Evolutionary conservation across 2,329 filamentous ascomycete species (phyloP).

Genomic region (Zopfia rhizophila): DNA sequence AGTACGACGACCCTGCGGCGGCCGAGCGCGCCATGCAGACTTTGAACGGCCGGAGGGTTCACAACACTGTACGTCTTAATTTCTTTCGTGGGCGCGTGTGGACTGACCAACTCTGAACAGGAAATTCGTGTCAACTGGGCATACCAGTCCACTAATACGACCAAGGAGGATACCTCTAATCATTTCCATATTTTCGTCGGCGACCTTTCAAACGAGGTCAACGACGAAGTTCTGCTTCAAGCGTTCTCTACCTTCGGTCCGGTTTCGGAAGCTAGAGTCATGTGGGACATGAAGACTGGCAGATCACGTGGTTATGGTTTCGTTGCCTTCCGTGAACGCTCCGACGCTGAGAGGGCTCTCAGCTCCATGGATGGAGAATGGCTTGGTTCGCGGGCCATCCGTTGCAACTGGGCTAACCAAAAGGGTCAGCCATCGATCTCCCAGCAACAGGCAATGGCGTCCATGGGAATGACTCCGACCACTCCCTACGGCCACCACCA

Average conservation of each 20-base stretch:
- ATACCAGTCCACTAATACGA: conserved; percentile 93
- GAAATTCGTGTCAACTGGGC: conserved; percentile 99
- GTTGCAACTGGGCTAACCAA: conserved; percentile 99
- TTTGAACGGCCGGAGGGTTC: conserved; percentile 92
- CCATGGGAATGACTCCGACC: conserved; percentile 98
- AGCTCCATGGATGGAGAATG: conserved; percentile 99
- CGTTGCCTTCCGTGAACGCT: conserved; percentile 93
- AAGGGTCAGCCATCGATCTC: conserved; percentile 99
- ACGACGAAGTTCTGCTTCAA: conserved; percentile 92
- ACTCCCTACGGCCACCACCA: conserved; percentile 97
- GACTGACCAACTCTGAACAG: conserved; percentile 62
- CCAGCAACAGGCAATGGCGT: conserved; percentile 95
- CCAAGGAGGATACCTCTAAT: conserved; percentile 96
- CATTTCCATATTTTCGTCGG: conserved; percentile 99
- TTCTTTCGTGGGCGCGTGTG: not conserved
- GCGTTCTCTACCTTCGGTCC: conserved; percentile 96
- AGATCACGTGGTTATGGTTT: conserved; percentile 97
- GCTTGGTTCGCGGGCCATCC: conserved; percentile 96
- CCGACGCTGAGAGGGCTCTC: conserved; percentile 93
- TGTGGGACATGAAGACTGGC: conserved; percentile 99
- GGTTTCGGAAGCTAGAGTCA: conserved; percentile 96
- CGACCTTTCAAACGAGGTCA: conserved; percentile 97
- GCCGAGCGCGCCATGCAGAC: conserved; percentile 98
- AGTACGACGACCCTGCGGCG: conserved; percentile 97
- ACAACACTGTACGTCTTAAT: conserved; percentile 80